phyloP scores from a whole-genome alignment of 2,329 filamentous ascomycete species.

The Cladorrhinum sp. region DNA sequence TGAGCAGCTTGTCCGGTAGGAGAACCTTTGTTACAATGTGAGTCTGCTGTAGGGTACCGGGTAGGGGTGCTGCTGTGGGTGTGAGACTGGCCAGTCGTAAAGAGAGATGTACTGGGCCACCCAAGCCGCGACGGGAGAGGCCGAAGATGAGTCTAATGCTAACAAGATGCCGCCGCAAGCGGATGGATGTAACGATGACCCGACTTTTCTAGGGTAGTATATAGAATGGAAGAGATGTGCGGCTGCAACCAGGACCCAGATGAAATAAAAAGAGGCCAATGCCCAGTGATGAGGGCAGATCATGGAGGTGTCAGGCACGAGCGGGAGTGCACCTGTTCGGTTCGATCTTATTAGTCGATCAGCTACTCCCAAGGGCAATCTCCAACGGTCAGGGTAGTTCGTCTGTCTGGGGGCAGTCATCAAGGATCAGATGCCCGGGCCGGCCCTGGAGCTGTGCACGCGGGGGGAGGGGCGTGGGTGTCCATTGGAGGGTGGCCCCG shows the following conservation, averaged over 20 bases:
- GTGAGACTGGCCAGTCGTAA: conserved; percentile 12
- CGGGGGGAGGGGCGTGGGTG: conserved; percentile 11
- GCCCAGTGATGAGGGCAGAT: conserved; percentile 12
- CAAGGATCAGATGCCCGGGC: conserved; percentile 24
- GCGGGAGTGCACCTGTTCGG: conserved; percentile 14
- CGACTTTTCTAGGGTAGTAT: conserved; percentile 6
- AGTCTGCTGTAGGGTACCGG: conserved; percentile 4
- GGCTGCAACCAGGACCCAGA: not conserved
- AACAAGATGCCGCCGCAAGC: conserved; percentile 13
- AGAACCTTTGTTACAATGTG: not conserved
- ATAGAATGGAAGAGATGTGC: conserved; percentile 4
- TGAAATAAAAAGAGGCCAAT: conserved; percentile 10
- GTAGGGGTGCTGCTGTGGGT: conserved; percentile 5
- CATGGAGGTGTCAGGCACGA: conserved; percentile 15
- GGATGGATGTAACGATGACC: conserved; percentile 19
- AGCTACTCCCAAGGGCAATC: conserved; percentile 15
- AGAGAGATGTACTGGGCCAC: conserved; percentile 12
- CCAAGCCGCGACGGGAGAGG: conserved; percentile 16
- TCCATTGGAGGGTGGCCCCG: conserved; percentile 20
- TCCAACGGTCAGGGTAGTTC: conserved; percentile 19
- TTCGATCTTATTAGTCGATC: conserved; percentile 28
- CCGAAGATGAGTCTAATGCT: conserved; percentile 15
- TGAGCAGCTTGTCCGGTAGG: conserved; percentile 8
- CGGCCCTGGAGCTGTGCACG: conserved; percentile 19
- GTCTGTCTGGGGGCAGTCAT: conserved; percentile 15